Evolutionary conservation across 768 basidiomycete species (phyloP).

Genomic region (Hypsizygus marmoreus): DNA sequence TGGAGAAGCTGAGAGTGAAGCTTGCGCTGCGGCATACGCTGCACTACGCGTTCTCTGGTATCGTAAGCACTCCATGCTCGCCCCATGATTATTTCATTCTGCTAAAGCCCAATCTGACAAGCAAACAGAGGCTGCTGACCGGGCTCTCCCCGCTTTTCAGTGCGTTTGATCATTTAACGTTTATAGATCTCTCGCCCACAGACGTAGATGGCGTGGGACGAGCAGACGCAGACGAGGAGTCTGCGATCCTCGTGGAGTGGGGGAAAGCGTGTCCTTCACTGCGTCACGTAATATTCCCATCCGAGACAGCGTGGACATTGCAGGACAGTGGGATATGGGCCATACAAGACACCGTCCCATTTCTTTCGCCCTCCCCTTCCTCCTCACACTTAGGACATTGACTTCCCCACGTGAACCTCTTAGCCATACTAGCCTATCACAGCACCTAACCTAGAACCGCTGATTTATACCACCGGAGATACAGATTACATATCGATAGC

Average conservation of each 20-base stretch:
- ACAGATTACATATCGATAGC: slow-evolving; percentile 7
- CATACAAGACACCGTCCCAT: not conserved
- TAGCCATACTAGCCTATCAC: not conserved
- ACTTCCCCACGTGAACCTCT: not conserved
- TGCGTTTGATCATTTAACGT: slow-evolving; percentile 48
- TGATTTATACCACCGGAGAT: not conserved
- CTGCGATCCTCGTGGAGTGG: slow-evolving; percentile 56
- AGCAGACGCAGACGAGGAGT: slow-evolving; percentile 49
- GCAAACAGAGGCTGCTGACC: slow-evolving; percentile 54
- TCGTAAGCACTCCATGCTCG: slow-evolving; percentile 47
- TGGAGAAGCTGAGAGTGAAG: slow-evolving; percentile 55
- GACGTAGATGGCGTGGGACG: slow-evolving; percentile 46
- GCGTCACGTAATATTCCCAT: slow-evolving; percentile 56
- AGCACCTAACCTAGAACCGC: not conserved
- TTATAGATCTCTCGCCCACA: slow-evolving; percentile 65
- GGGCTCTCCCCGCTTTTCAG: slow-evolving; percentile 60
- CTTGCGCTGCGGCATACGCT: slow-evolving; percentile 67
- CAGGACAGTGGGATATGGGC: slow-evolving; percentile 35
- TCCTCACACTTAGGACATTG: too few species aligned
- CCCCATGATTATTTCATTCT: slow-evolving; percentile 7
- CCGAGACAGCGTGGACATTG: slow-evolving; percentile 52
- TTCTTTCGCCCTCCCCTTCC: slow-evolving; percentile 2
- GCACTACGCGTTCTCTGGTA: slow-evolving; percentile 63
- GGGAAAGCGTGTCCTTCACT: slow-evolving; percentile 53
- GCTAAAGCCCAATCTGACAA: slow-evolving; percentile 12